phyloP scores from a whole-genome alignment of 2,329 filamentous ascomycete species.

The Xylariales sp. region DNA sequence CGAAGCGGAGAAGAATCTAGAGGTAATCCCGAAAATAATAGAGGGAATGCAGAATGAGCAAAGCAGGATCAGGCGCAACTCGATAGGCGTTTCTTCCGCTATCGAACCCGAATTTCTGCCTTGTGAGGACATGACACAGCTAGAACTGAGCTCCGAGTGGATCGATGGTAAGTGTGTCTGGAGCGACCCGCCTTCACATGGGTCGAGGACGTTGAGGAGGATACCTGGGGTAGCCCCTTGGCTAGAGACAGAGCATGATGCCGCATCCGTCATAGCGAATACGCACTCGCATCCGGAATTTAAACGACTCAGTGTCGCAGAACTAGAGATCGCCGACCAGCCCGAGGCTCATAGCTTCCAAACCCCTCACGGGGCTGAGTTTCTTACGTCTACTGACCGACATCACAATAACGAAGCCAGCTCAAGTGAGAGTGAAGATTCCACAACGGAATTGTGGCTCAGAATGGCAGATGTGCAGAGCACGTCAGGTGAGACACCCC shows the following conservation, averaged over 20 bases:
- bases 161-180: not conserved
- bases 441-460: not conserved
- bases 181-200: not conserved
- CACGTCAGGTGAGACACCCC: not conserved
- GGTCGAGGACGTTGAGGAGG: not conserved
- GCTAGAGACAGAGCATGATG: too few relatives aligned
- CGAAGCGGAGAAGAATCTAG: too few relatives aligned
- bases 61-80: not conserved
- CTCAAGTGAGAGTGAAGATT: not conserved
- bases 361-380: too few relatives aligned
- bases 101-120: not conserved
- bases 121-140: not conserved
- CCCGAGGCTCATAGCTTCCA: too few relatives aligned
- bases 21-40: too few relatives aligned
- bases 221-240: too few relatives aligned
- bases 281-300: too few relatives aligned
- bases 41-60: not conserved
- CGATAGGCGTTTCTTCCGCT: too few relatives aligned
- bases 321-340: too few relatives aligned
- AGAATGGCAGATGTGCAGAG: not conserved
- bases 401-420: not conserved
- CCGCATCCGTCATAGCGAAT: too few relatives aligned
- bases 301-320: too few relatives aligned
- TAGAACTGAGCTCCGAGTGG: conserved; percentile 2
- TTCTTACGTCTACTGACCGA: too few relatives aligned